phyloP scores from a whole-genome alignment of 2,329 filamentous ascomycete species.

The Teratosphaeria gauchensis region DNA sequence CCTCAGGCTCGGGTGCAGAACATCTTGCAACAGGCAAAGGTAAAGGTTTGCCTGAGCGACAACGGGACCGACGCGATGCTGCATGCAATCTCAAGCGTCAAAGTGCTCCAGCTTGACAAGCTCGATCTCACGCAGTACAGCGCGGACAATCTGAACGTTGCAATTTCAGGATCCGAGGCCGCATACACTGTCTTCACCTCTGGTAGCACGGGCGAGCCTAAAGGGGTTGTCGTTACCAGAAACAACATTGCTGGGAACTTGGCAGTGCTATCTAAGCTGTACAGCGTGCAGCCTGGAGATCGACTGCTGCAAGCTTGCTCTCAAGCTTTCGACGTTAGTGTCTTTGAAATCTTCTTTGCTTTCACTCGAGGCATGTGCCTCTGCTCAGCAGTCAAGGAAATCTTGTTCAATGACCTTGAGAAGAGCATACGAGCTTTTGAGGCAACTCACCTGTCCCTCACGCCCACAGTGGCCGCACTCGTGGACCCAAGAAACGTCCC shows the following conservation, averaged over 20 bases:
- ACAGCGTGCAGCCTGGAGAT: conserved; percentile 46
- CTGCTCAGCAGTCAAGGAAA: conserved; percentile 65
- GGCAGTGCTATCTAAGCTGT: conserved; percentile 54
- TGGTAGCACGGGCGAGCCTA: conserved; percentile 70
- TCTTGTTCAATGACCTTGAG: conserved; percentile 64
- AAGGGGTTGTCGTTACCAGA: conserved; percentile 70
- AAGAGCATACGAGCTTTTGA: conserved; percentile 50
- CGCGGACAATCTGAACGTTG: conserved; percentile 28
- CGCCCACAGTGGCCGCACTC: conserved; percentile 74
- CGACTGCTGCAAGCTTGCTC: conserved; percentile 75
- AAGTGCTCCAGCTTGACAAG: conserved; percentile 21
- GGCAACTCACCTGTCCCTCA: conserved; percentile 75
- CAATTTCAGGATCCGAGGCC: conserved; percentile 40
- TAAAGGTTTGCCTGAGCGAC: conserved; percentile 39
- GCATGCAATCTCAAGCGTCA: conserved; percentile 9
- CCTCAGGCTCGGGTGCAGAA: conserved; percentile 50
- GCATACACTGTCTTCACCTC: conserved; percentile 75
- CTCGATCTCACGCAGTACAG: conserved; percentile 25
- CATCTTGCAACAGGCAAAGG: conserved; percentile 53
- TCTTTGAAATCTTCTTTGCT: conserved; percentile 83
- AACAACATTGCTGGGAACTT: conserved; percentile 68
- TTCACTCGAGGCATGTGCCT: conserved; percentile 72
- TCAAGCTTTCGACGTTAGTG: conserved; percentile 75
- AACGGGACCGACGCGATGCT: conserved; percentile 5
- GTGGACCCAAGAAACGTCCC: conserved; percentile 60